Evolutionary conservation across 179 eudicot genomes (phyloP), one percentile per base, ranked within the genome.

Genomic region (Vitellaria paradoxa): DNA sequence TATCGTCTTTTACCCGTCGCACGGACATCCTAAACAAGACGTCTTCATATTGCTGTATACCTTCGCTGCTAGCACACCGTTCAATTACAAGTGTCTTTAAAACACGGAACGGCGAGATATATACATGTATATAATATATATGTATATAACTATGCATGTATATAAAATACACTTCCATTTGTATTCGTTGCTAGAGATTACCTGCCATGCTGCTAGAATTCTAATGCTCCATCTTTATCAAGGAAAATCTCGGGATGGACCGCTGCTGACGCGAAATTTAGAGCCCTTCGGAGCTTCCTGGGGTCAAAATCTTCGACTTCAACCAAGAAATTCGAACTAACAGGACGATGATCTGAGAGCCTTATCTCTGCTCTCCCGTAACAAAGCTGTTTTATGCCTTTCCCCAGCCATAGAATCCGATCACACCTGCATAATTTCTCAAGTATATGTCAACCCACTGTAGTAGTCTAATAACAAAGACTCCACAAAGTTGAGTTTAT

Each of bases 281-380:
- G 90, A 65, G 94, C 92, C 73, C 89, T 93, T 26, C 86, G 88
- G 59, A 95, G 95, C 86, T 90, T 95, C 42, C 92, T 80, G 13
- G 84, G 85, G 84, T 91, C 88, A 47, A 95, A 77, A 15, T 88
- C 89, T 89, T 95, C 99, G 40, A 93, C 94, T 60, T 93, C 96
- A 42, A 96, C 81, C 56, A 86, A 68, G 85, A 96, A 96, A 56
- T 80, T 83, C 24, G 99, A 91, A 79, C 94, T 96, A 65, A 96
- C 92, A 9, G 99, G 97, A 49, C 98, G 91, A 82, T 96, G 99
- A 75, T 96, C 99, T 70, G 99, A 96, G 56, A 96, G 80, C 72
- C 79, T 86, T 69, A 87, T 71, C 75, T 91, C 99, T 42, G 92
- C 77, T 79, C 91, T 85, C 76, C 68, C 84, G 79, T 96, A 96